Evolutionary conservation across 345 rosid genomes (phyloP), one percentile per base, ranked within the genome.

Genomic region (Odontarrhena argentea): DNA sequence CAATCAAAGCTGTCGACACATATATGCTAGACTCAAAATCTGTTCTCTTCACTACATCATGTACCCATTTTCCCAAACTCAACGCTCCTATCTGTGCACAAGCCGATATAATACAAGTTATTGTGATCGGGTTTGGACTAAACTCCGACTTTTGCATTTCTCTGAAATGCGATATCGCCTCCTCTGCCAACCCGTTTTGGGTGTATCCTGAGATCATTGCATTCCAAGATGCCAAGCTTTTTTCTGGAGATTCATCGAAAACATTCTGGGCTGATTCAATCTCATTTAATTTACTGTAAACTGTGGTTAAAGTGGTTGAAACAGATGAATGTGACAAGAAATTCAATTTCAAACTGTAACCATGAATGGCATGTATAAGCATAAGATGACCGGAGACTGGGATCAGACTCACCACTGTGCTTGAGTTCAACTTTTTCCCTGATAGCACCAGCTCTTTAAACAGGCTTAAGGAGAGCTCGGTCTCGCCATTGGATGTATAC

Each of bases 131-230:
- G 57, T 85, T 85, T 52, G 89, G 92, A 69, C 61, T 66, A 34
- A 85, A 71, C 35, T 70, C 59, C 61, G 74, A 81, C 45, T 46
- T 68, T 75, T 81, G 88, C 96, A 89, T 84, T 54, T 80, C 81
- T 63, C 51, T 84, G 60, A 87, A 89, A 51, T 87, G 88, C 65
- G 83, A 78, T 63, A 89, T 81, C 0, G 92, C 91, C 1, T 68
- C 68, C 50, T 87, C 87, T 32, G 88, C 84, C 55, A 82, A 74
- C 37, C 96, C 94, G 56, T 84, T 89, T 77, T 89, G 94, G 9
- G 92, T 75, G 56, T 84, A 89, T 60, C 96, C 96, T 2, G 96
- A 71, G 48, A 89, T 84, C 88, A 89, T 87, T 60, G 96, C 86
- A 71, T 85, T 89, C 96, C 96, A 89, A 51, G 87, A 84, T 45